A percentile compares a stretch with the other conserved stretches of the same genome.
phyloP scores from a whole-genome alignment of 1,284 basidiomycete species.

The Wolfiporia cocos region DNA sequence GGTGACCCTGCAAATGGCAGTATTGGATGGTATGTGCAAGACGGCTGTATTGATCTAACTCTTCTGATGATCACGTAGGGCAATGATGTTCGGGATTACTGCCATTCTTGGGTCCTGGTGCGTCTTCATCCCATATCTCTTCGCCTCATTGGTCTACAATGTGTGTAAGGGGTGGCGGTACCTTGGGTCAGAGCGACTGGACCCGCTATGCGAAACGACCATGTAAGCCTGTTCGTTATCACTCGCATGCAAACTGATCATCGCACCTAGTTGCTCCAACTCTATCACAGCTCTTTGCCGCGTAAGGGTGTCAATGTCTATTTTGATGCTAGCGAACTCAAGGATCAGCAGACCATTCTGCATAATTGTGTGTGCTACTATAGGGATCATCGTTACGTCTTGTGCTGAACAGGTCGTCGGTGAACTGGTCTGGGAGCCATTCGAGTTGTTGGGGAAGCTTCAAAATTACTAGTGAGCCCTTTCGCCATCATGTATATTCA shows the following conservation, averaged over 20 bases:
- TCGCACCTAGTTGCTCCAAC: constrained; percentile 3
- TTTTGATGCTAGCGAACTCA: no score
- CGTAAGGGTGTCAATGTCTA: constrained; percentile 1
- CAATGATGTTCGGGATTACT: constrained; percentile 7
- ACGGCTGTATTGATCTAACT: no score
- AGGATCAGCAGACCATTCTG: constrained; percentile 5
- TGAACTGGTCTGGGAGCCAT: constrained; percentile 4
- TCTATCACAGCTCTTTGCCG: constrained; percentile 4
- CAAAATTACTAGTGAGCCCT: constrained; percentile 3
- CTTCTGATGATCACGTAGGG: no score
- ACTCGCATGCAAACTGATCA: no score
- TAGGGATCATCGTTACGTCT: constrained; percentile 7
- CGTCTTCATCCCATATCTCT: no score
- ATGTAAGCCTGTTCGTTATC: no score
- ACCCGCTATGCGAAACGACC: constrained; percentile 7
- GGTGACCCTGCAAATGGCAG: constrained; percentile 5
- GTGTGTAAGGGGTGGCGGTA: constrained; percentile 5
- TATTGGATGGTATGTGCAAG: constrained; percentile 5
- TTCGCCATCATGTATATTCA: background rate
- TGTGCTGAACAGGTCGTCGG: constrained; percentile 5
- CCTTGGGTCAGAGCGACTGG: constrained; percentile 7
- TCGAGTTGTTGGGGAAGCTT: constrained; percentile 1
- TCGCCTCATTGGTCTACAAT: no score
- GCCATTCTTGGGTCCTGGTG: constrained; percentile 5
- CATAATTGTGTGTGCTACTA: constrained; percentile 4